These are phyloP conservation scores for Lanmaoa pseudosensibilis DNA, from an alignment of 768 basidiomycete genomes.

Conservation along the genomic window DNA sequence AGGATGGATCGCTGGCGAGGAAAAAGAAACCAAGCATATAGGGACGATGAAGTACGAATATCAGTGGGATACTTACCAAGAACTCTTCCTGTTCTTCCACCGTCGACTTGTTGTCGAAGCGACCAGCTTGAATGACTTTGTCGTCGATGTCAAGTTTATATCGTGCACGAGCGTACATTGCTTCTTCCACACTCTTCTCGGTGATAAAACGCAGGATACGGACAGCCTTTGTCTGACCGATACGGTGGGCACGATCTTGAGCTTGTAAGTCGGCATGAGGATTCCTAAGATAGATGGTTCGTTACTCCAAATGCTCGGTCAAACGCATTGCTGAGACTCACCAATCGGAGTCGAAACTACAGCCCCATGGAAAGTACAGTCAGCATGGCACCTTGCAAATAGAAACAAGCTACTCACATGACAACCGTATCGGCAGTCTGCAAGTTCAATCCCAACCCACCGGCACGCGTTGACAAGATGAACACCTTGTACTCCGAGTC, in stretches of 20 bases:
- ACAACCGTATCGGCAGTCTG: constrained; percentile 97
- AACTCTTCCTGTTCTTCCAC: constrained; percentile 98
- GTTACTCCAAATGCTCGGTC: not conserved
- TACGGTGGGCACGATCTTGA: constrained; percentile 99
- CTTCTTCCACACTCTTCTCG: constrained; percentile 97
- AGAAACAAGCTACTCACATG: constrained; percentile 56
- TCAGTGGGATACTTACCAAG: constrained; percentile 51
- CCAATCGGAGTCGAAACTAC: constrained; percentile 80
- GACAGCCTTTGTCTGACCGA: constrained; percentile 97
- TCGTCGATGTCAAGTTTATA: constrained; percentile 98
- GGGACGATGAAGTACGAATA: not conserved
- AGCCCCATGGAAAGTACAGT: constrained; percentile 4
- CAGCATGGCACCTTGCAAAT: constrained; percentile 2
- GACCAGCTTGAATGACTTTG: constrained; percentile 98
- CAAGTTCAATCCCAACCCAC: constrained; percentile 91
- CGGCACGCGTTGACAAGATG: constrained; percentile 91
- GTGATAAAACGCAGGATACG: constrained; percentile 96
- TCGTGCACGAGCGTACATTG: constrained; percentile 92
- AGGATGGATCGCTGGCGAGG: constrained; percentile 75
- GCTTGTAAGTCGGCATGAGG: constrained; percentile 99
- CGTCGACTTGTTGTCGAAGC: constrained; percentile 98
- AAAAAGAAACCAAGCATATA: constrained; percentile 8
- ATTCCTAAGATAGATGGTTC: constrained; percentile 57
- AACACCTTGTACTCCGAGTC: constrained; percentile 88
- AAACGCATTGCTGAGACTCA: constrained; percentile 18